These are phyloP conservation scores for Colletotrichum liaoningense DNA, from an alignment of 2,329 filamentous ascomycete species.

Conservation along the genomic window DNA sequence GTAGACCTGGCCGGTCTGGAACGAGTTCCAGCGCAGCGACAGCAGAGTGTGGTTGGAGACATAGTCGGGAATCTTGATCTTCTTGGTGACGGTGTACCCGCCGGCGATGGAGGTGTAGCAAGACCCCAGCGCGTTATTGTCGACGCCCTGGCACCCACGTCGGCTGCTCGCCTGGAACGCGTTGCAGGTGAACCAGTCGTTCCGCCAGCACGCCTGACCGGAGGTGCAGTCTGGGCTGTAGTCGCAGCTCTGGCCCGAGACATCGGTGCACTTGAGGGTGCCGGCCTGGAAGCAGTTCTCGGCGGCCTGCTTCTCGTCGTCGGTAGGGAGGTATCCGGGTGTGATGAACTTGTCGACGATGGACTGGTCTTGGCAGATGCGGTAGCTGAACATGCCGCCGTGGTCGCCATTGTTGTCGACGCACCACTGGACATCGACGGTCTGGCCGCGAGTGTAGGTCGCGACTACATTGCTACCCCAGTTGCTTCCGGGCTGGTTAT, in stretches of 20 bases:
- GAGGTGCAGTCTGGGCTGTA: slow-evolving; percentile 59
- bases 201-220: slow-evolving; percentile 57
- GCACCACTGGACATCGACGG: slow-evolving; percentile 65
- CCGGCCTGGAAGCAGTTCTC: slow-evolving; percentile 64
- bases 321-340: slow-evolving; percentile 58
- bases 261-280: slow-evolving; percentile 60
- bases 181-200: slow-evolving; percentile 68
- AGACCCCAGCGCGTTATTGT: slow-evolving; percentile 53
- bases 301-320: slow-evolving; percentile 63
- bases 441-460: slow-evolving; percentile 57
- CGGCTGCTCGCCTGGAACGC: slow-evolving; percentile 51
- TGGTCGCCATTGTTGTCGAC: slow-evolving; percentile 68
- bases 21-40: slow-evolving; percentile 66
- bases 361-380: slow-evolving; percentile 62
- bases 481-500: slow-evolving; percentile 56
- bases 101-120: slow-evolving; percentile 64
- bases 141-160: slow-evolving; percentile 58
- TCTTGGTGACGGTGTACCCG: slow-evolving; percentile 64
- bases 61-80: slow-evolving; percentile 62
- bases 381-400: slow-evolving; percentile 67
- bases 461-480: slow-evolving; percentile 58
- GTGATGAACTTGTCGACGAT: slow-evolving; percentile 63
- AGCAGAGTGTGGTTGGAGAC: slow-evolving; percentile 61
- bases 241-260: slow-evolving; percentile 59
- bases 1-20: slow-evolving; percentile 65